Base-by-base conservation (phyloP, 495 filamentous ascomycete species). In the Cercophora newfieldiana region DNA sequence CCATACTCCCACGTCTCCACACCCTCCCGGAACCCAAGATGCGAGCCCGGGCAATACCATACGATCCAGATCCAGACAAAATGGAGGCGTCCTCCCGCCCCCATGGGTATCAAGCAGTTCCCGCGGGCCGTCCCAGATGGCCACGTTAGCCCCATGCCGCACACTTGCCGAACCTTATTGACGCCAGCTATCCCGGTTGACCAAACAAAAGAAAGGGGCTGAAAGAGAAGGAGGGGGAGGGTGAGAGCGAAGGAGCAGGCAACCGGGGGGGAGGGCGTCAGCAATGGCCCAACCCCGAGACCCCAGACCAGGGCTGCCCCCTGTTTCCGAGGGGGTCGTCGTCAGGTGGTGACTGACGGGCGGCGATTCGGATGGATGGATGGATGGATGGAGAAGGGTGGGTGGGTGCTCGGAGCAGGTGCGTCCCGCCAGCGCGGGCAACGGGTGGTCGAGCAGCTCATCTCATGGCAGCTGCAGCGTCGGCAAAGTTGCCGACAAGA, bases 401-500 rank as follows among this genome's bases (percentile, higher is more conserved):
- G 61, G 25, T 57, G 50, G 44, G 25, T 64, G 63, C 18, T 18
- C 22, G 37, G 7, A 53, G n/a, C 50, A 53, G 10, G 24, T 22
- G 59, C 24, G 61, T 54, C 49, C 60, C 61, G 48, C 18, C 61
- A 63, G 61, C 28, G 61, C 62, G 62, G 54, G 53, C 25, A 25
- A 28, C 37, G 53, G 62, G 29, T 49, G 21, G 30, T 19, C 50
- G 44, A 21, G 48, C n/a, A 37, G 50, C 61, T 79, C 71, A 82
- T 66, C 72, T 70, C 69, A 79, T 77, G 49, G 75, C 77, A 16
- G 76, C 75, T 22, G 77, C 80, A 44, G 80, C 81, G 68, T 83
- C 81, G 67, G 81, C 78, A 72, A 84, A 84, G 63, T 82, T 82
- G 29, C 81, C 81, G 50, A 84, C 78, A 14, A 84, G 75, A 24